phyloP scores from a whole-genome alignment of 2,329 filamentous ascomycete genomes.

The Domatiomyces globalis region DNA sequence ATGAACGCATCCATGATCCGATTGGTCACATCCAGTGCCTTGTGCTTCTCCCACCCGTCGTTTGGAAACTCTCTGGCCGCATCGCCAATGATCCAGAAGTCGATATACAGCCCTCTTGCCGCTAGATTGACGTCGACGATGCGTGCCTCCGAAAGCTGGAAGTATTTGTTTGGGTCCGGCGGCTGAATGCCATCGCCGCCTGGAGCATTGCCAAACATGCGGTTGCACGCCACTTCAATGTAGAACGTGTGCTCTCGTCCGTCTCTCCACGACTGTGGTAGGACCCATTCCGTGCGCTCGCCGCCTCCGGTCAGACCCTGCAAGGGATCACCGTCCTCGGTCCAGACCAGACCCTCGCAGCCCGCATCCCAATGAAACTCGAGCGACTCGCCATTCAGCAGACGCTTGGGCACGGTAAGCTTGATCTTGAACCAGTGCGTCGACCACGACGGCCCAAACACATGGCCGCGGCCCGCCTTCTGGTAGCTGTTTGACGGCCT shows the following conservation, averaged over 20 bases:
- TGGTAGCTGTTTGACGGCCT: conserved; percentile 52
- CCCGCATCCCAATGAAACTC: conserved; percentile 94
- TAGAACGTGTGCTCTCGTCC: conserved; percentile 82
- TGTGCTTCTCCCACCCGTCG: conserved; percentile 78
- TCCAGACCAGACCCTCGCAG: conserved; percentile 92
- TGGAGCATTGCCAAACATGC: conserved; percentile 89
- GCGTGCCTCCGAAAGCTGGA: conserved; percentile 58
- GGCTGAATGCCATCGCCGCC: conserved; percentile 79
- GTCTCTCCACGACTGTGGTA: conserved; percentile 68
- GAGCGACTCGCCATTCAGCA: conserved; percentile 64
- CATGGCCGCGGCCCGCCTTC: conserved; percentile 58
- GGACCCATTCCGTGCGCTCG: conserved; percentile 80
- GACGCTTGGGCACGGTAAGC: conserved; percentile 59
- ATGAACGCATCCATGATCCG: conserved; percentile 84
- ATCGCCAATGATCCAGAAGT: conserved; percentile 92
- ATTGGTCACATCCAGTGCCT: conserved; percentile 70
- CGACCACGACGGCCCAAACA: conserved; percentile 88
- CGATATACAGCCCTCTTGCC: conserved; percentile 69
- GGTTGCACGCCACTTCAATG: conserved; percentile 96
- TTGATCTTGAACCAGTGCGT: conserved; percentile 93
- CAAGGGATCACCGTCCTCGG: conserved; percentile 71
- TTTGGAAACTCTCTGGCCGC: conserved; percentile 80
- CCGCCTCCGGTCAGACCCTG: conserved; percentile 85
- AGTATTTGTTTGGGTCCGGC: conserved; percentile 72
- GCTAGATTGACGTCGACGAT: conserved; percentile 82